These are phyloP conservation scores for Warburgia ugandensis DNA, from an alignment of 164 flowering plant genomes.

Conservation along the genomic window DNA sequence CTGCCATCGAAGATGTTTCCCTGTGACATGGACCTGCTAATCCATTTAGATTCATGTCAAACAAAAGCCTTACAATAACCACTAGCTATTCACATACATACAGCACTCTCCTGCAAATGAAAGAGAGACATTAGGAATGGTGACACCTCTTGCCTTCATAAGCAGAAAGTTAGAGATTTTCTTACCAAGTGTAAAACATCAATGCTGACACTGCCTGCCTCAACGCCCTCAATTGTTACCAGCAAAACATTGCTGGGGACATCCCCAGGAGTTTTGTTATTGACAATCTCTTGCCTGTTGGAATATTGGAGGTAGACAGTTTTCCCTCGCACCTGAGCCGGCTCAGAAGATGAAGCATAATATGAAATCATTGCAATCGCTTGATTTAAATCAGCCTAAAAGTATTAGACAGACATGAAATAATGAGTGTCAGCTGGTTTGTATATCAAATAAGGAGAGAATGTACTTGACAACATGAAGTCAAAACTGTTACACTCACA, in stretches of 20 bases:
- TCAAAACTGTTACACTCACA: constrained; percentile 38
- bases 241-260: constrained; percentile 89
- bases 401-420: neutral
- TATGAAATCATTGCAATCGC: constrained; percentile 95
- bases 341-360: constrained; percentile 94
- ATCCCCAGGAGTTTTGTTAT: constrained; percentile 89
- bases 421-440: neutral
- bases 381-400: constrained; percentile 82
- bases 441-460: neutral
- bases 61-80: constrained; percentile 36
- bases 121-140: constrained; percentile 2
- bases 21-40: constrained; percentile 86
- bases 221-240: constrained; percentile 87
- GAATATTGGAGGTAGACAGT: constrained; percentile 93
- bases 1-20: constrained; percentile 87
- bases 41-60: constrained; percentile 89
- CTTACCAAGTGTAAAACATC: constrained; percentile 97
- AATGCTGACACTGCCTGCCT: constrained; percentile 91
- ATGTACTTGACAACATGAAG: neutral
- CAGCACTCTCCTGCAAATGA: constrained; percentile 10
- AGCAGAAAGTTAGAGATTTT: neutral
- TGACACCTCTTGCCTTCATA: constrained; percentile 16
- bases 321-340: constrained; percentile 96
- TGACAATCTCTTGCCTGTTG: constrained; percentile 91
- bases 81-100: constrained; percentile 25